phyloP scores from a whole-genome alignment of 352 stramenopile species.

The Aphanomyces euteiches region DNA sequence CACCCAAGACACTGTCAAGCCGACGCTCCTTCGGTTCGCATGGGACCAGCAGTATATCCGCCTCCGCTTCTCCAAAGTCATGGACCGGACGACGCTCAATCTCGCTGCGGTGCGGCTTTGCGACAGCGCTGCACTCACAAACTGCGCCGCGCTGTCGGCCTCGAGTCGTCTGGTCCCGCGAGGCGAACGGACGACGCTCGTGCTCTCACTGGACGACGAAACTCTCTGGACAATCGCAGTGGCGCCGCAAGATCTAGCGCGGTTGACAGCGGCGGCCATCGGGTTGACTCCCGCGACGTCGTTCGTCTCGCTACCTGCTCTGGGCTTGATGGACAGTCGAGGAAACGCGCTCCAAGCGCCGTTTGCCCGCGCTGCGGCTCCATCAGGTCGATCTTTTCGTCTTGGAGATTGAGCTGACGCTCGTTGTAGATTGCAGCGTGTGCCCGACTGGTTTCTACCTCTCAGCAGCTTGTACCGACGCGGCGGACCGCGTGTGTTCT shows the following conservation, averaged over 20 bases:
- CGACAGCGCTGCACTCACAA: constrained; percentile 36
- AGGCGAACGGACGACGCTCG: constrained; percentile 40
- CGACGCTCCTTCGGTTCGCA: constrained; percentile 52
- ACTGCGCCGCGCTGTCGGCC: constrained; percentile 43
- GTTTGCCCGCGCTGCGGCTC: background rate
- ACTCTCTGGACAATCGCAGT: constrained; percentile 65
- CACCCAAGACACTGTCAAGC: constrained; percentile 43
- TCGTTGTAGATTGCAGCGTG: constrained; percentile 42
- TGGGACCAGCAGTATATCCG: constrained; percentile 58
- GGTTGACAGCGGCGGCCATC: constrained; percentile 41
- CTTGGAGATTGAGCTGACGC: background rate
- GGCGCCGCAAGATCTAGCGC: constrained; percentile 39
- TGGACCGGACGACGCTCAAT: constrained; percentile 41
- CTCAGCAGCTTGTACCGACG: constrained; percentile 56
- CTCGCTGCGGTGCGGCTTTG: constrained; percentile 46
- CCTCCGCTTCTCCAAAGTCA: constrained; percentile 63
- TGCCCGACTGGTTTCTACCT: constrained; percentile 48
- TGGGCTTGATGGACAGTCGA: constrained; percentile 8
- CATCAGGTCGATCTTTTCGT: background rate
- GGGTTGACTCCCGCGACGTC: constrained; percentile 47
- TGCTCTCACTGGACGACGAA: constrained; percentile 44
- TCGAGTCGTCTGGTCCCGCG: constrained; percentile 32
- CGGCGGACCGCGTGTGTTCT: constrained; percentile 49
- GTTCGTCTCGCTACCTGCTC: background rate
- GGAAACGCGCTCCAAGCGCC: constrained; percentile 3